phyloP scores from a whole-genome alignment of 1,284 basidiomycete genomes.

The Leccinum proliferum region DNA sequence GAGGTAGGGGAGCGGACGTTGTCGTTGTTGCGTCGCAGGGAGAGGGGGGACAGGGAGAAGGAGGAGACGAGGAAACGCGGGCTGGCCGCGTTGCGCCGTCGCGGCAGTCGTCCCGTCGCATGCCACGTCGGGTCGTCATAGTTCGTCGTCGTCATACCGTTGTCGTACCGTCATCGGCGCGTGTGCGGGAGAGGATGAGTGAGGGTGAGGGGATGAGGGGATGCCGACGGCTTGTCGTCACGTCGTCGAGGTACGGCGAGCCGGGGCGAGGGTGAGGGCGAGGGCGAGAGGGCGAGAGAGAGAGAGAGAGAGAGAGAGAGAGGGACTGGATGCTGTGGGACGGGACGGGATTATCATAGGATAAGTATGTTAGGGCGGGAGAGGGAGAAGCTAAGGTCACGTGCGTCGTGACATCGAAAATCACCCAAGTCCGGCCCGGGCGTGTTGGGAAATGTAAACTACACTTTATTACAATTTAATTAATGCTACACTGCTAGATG shows the following conservation, averaged over 20 bases:
- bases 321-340: no score
- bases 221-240: neutral
- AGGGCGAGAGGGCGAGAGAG: neutral
- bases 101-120: neutral
- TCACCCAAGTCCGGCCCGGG: no score
- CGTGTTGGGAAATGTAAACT: no score
- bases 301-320: neutral
- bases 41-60: no score
- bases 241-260: neutral
- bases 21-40: neutral
- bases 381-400: no score
- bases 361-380: no score
- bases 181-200: neutral
- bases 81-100: neutral
- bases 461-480: no score
- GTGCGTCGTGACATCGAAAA: no score
- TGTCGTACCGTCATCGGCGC: neutral
- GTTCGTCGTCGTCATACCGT: no score
- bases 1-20: neutral
- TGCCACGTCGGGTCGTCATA: neutral
- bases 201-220: neutral
- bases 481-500: no score
- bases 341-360: no score
- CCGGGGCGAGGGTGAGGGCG: neutral
- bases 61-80: no score